Base-by-base conservation (phyloP, 1,139 yeast genomes). In the Taiozyma sp. region DNA sequence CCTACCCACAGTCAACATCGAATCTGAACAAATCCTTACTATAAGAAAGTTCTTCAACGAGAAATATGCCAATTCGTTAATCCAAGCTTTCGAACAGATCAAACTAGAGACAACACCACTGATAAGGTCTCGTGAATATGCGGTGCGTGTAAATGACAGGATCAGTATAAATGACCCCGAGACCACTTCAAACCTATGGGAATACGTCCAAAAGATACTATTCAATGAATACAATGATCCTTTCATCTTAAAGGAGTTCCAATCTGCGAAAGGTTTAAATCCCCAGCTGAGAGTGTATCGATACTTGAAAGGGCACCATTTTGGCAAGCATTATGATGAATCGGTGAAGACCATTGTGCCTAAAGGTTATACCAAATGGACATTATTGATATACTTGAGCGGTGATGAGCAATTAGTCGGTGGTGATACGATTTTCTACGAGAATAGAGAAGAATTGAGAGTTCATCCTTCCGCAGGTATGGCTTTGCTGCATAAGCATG, bases 401-500 rank as follows among this genome's bases (percentile, higher is more conserved):
- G 88, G 85, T 0, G 64, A 69, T 43, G 80, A 77, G 1, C 83
- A 80, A 43, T 76, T 82, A 49, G 58, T 58, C 19, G 88, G 88
- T 9, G 89, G 89, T 2, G 84, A 80, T n/a, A 83, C 88, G 0
- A 71, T 79, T 4, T 83, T 83, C 56, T 73, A 81, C 55, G 66
- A 66, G 57, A 28, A 62, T 57, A 1, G 54, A 61, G 10, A 71
- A 70, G 47, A 39, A 24, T 13, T 57, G 1, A 30, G 42, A 1
- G 70, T 81, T 1, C 78, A 75, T 51, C 86, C 87, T 0, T 60
- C 66, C 13, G 75, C 72, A 56, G 89, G 88, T 0, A 73, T 79
- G 78, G 84, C 85, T 0, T 69, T 83, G 44, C 66, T 83, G 48
- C 89, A 83, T 60, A 81, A 81, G 56, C 89, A 83, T 61, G 88